A percentile compares a stretch with the other conserved stretches of the same genome.
Evolutionary conservation across 2,329 filamentous ascomycete species (phyloP).

Genomic region (Laburnicola sp.): DNA sequence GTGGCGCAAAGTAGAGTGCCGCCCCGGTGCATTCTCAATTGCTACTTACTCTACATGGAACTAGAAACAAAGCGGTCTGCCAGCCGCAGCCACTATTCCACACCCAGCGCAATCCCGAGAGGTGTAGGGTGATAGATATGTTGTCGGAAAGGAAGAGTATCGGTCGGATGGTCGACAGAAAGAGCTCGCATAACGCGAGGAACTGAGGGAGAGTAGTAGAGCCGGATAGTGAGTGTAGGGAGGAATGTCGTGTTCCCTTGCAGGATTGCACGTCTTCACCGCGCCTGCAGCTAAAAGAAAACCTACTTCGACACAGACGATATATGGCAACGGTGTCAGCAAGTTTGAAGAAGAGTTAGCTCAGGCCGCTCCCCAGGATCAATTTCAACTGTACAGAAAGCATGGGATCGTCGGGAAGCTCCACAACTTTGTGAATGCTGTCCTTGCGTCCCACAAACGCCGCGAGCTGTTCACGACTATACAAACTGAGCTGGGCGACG

Average conservation of each 20-base stretch:
- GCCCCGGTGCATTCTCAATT: too few species aligned
- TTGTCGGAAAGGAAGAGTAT: background rate
- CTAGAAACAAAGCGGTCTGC: background rate
- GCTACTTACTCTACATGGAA: background rate
- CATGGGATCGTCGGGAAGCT: too few species aligned
- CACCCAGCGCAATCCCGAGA: background rate
- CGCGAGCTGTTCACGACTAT: too few species aligned
- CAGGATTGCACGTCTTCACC: constrained; percentile 5
- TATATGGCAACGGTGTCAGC: constrained; percentile 38
- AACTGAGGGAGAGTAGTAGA: constrained; percentile 10
- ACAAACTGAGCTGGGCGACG: too few species aligned
- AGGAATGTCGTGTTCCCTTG: constrained; percentile 8
- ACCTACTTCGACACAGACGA: constrained; percentile 26
- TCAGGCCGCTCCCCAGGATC: too few species aligned
- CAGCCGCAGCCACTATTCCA: background rate
- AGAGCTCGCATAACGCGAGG: constrained; percentile 4
- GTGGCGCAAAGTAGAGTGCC: too few species aligned
- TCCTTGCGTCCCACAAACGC: too few species aligned
- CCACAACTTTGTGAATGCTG: too few species aligned
- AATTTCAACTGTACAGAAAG: too few species aligned
- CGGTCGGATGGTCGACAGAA: background rate
- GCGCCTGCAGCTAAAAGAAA: constrained; percentile 27
- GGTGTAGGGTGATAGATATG: background rate
- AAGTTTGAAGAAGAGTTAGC: too few species aligned
- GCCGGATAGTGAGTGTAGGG: constrained; percentile 7